Evolutionary conservation across 805 yeast species (phyloP).

Genomic region (Kuraishia piskuri): DNA sequence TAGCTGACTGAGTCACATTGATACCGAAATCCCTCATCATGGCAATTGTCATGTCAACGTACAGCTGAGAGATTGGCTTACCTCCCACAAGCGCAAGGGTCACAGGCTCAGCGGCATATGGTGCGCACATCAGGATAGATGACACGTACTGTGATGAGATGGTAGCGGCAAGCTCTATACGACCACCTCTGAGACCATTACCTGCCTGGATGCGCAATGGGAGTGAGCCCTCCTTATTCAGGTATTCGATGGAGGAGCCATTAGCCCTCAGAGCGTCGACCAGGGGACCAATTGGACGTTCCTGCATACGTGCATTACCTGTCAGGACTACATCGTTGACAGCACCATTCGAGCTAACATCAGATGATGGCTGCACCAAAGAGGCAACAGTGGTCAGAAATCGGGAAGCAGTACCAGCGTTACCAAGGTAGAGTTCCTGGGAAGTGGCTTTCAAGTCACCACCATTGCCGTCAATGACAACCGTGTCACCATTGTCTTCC

Average conservation of each 20-base stretch:
- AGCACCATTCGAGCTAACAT: constrained; percentile 25
- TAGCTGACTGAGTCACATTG: constrained; percentile 54
- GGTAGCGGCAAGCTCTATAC: constrained; percentile 90
- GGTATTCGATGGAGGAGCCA: constrained; percentile 68
- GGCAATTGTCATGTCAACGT: constrained; percentile 93
- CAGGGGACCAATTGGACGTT: constrained; percentile 92
- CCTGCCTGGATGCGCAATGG: constrained; percentile 73
- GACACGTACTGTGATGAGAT: constrained; percentile 97
- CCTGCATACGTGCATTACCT: constrained; percentile 96
- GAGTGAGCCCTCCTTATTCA: constrained; percentile 71
- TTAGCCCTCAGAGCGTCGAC: constrained; percentile 83
- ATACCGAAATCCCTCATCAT: constrained; percentile 94
- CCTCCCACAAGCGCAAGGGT: constrained; percentile 89
- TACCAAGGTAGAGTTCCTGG: constrained; percentile 78
- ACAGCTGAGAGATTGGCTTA: constrained; percentile 90
- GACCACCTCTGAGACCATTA: constrained; percentile 74
- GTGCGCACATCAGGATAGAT: constrained; percentile 94
- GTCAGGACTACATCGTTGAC: constrained; percentile 55
- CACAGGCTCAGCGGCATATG: constrained; percentile 84
- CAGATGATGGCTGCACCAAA: constrained; percentile 39
- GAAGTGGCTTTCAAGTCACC: constrained; percentile 61
- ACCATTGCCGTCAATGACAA: constrained; percentile 77
- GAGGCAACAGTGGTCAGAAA: constrained; percentile 90
- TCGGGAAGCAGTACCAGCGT: constrained; percentile 97
- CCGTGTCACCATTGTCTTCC: constrained; percentile 87